Base-by-base conservation (phyloP, 1,139 yeast genomes). In the Blastobotrys capitulatus region DNA sequence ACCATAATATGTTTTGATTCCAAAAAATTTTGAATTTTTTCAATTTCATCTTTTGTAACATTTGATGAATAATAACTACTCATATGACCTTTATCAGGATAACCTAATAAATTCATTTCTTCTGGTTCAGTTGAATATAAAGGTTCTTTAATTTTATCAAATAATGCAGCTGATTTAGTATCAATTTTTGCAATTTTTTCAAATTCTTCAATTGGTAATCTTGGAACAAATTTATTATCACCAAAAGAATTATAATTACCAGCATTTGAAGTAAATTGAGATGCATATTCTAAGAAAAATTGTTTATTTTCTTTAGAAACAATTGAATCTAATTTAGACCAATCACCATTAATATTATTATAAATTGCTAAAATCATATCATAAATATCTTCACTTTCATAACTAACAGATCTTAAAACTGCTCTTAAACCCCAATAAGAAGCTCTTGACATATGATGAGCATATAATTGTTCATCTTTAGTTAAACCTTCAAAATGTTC, bases 161-260 rank as follows among this genome's bases (percentile, higher is more conserved):
- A 86, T 46, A 73, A 62, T 1, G 65, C 63, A 6, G 69, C 53
- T 19, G 74, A 64, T 2, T 67, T 60, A 2, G 68, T 61, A 25
- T 63, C 60, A 18, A 81, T 68, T 25, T 67, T 65, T 31, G 80
- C 70, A 45, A 82, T 65, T 19, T 69, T 57, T 52, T 71, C 76
- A 57, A 87, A 82, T 3, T 74, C 73, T 1, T 68, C 76, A 38
- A 58, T 60, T 0, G 73, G 47, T 38, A 86, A 61, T 43, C 79
- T 71, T 36, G 96, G 96, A 56, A 88, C 74, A 63, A 87, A 87
- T 68, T 88, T 88, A 57, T 79, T 79, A 68, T 88, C 96, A 54
- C 96, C 96, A 68, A 88, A 88, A 0, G 94, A 83, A 69, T 86
- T 87, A 74, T 80, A 88, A 66, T 88, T 88, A 55, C 96, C 96